A percentile compares a stretch with the other conserved stretches of the same genome.
Evolutionary conservation across 2,329 filamentous ascomycete species (phyloP).

Genomic region (Colletotrichum viniferum): DNA sequence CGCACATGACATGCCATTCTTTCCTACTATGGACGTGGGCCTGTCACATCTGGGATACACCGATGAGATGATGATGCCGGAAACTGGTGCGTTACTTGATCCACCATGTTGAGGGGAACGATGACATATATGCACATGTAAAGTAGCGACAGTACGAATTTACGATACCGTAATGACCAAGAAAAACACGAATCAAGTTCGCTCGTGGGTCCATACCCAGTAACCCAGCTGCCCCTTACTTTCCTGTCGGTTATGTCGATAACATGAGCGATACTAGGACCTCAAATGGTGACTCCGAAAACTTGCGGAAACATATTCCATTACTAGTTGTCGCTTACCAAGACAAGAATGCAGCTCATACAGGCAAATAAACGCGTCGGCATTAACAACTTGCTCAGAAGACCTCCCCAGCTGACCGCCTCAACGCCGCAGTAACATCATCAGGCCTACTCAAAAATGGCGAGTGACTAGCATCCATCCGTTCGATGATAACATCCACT

Average conservation of each 20-base stretch:
- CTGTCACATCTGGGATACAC: neutral
- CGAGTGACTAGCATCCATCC: neutral
- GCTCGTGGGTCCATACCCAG: too few species aligned
- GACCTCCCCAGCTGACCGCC: neutral
- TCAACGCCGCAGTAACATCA: neutral
- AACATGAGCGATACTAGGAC: too few species aligned
- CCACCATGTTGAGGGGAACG: neutral
- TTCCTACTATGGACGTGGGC: slow-evolving; percentile 27
- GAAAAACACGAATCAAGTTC: too few species aligned
- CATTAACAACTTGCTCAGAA: neutral
- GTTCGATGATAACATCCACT: neutral
- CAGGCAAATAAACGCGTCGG: neutral
- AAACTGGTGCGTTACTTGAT: neutral
- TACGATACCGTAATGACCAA: neutral
- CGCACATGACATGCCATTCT: slow-evolving; percentile 24
- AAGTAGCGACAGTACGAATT: neutral
- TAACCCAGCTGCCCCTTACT: too few species aligned
- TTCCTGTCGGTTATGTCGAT: too few species aligned
- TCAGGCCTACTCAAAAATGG: neutral
- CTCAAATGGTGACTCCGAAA: too few species aligned
- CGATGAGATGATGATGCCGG: slow-evolving; percentile 6
- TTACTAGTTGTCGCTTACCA: too few species aligned
- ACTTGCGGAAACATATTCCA: too few species aligned
- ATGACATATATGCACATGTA: neutral
- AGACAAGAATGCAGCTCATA: neutral